Base-by-base conservation (phyloP, 371 early-diverging fungal species). In the Actinomortierella ambigua region DNA sequence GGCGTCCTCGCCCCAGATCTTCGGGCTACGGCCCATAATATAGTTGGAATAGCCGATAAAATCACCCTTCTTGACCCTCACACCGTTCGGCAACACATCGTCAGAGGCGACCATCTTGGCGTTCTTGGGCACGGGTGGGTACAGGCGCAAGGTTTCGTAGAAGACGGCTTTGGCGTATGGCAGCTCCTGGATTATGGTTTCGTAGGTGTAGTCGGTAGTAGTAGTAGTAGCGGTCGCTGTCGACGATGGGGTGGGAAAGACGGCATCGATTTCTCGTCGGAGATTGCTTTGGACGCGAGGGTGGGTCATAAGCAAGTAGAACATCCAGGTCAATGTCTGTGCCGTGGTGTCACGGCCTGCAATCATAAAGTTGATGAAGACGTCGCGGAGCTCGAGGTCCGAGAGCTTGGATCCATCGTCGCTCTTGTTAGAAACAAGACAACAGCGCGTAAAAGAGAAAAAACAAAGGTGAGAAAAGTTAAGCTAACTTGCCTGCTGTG, bases 81-180 rank as follows among this genome's bases (percentile, higher is more conserved):
- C 84, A 3, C 88, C 88, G 60, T 88, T 86, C 1, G 90, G 90
- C 56, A 82, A 79, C 5, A 84, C 58, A 64, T 84, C 85, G 55
- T 86, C 88, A 13, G 81, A 58, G 8, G 86, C 62, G 15, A 88
- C 89, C 28, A 71, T 62, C 67, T 88, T 93, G 18, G 77, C 64
- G 47, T 89, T 86, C 18, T 56, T 59, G 6, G 94, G 91, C 11
- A 93, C 91, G 0, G 87, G 81, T 6, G 92, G 90, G 63, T 90
- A 81, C 6, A 88, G 77, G 0, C 92, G 79, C 29, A 93, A 69
- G 2, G 86, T 75, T 69, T 93, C 94, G 23, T 79, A 79, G 57
- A 82, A 79, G 55, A 64, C 64, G 15, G 70, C 70, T 47, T 69
- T 65, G 2, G 61, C 58, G 18, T 54, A 69, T 0, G 54, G 54